Evolutionary conservation across 2,329 filamentous ascomycete species (phyloP).

Genomic region (Cladophialophora bantiana): DNA sequence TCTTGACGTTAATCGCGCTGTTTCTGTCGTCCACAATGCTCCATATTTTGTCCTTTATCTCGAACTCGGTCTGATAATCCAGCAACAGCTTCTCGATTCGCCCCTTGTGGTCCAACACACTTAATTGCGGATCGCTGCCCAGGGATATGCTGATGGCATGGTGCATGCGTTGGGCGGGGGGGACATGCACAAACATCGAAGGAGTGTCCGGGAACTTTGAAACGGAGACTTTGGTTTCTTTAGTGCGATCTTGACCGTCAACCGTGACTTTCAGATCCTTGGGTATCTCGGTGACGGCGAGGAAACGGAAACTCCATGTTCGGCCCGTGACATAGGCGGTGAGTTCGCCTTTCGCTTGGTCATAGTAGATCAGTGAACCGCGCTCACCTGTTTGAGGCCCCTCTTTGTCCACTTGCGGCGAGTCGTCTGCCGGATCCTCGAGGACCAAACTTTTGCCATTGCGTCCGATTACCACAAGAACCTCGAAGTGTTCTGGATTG

Average conservation of each 20-base stretch:
- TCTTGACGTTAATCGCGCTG: slow-evolving; percentile 34
- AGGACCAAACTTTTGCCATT: slow-evolving; percentile 53
- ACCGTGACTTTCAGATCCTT: slow-evolving; percentile 35
- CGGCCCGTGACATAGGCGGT: slow-evolving; percentile 35
- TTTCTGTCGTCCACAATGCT: slow-evolving; percentile 34
- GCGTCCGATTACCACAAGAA: slow-evolving; percentile 57
- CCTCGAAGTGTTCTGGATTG: slow-evolving; percentile 58
- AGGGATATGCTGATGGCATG: slow-evolving; percentile 49
- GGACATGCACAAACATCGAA: slow-evolving; percentile 37
- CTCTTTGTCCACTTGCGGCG: slow-evolving; percentile 29
- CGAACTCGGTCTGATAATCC: slow-evolving; percentile 43
- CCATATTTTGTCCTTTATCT: slow-evolving; percentile 43
- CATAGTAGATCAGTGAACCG: slow-evolving; percentile 40
- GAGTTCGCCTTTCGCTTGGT: slow-evolving; percentile 36
- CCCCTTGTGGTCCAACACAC: slow-evolving; percentile 36
- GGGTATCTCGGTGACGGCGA: slow-evolving; percentile 33
- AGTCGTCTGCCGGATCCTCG: slow-evolving; percentile 52
- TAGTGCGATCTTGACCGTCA: slow-evolving; percentile 36
- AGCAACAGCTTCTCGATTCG: slow-evolving; percentile 39
- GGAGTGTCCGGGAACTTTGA: slow-evolving; percentile 34
- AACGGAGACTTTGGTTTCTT: slow-evolving; percentile 28
- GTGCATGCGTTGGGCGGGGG: slow-evolving; percentile 23
- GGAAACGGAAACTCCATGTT: slow-evolving; percentile 38
- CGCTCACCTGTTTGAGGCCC: slow-evolving; percentile 33
- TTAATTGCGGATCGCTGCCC: slow-evolving; percentile 45